phyloP scores from a whole-genome alignment of 345 rosid species.

The Populus nigra region DNA sequence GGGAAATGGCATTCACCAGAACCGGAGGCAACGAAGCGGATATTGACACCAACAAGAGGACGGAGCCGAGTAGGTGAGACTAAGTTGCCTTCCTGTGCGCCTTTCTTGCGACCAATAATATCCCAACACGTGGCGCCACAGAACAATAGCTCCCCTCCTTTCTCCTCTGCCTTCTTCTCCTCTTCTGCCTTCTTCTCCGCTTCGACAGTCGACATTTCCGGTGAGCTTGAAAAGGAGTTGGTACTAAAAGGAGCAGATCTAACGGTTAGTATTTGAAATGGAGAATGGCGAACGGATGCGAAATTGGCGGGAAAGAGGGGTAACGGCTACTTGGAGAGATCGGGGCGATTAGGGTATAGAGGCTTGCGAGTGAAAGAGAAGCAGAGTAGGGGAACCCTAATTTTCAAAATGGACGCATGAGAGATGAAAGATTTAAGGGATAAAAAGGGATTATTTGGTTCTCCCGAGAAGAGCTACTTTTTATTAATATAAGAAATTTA shows the following conservation, averaged over 20 bases:
- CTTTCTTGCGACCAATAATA: conserved; percentile 61
- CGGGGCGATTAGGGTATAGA: conserved; percentile 33
- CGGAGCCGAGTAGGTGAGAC: conserved; percentile 89
- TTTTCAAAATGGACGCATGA: conserved; percentile 24
- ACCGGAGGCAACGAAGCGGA: conserved; percentile 86
- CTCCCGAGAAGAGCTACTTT: conserved; percentile 32
- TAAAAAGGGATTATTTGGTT: conserved; percentile 25
- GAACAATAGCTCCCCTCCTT: conserved; percentile 89
- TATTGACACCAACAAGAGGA: conserved; percentile 71
- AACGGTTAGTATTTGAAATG: conserved; percentile 46
- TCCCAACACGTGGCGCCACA: conserved; percentile 92
- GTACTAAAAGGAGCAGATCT: conserved; percentile 32
- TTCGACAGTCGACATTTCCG: conserved; percentile 50
- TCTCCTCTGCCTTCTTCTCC: conserved; percentile 45
- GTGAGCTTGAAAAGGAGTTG: neutral
- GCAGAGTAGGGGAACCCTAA: conserved; percentile 50
- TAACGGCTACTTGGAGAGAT: conserved; percentile 50
- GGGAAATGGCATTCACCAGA: conserved; percentile 45
- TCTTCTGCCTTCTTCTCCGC: conserved; percentile 48
- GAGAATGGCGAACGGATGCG: conserved; percentile 20
- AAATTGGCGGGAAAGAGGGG: conserved; percentile 69
- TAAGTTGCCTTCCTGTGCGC: conserved; percentile 63
- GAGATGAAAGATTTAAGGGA: neutral
- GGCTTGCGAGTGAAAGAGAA: conserved; percentile 3
- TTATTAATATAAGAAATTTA: conserved; percentile 14